These are phyloP conservation scores for Pouteria glomerata DNA, from an alignment of 148 eudicot genomes.

Conservation along the genomic window DNA sequence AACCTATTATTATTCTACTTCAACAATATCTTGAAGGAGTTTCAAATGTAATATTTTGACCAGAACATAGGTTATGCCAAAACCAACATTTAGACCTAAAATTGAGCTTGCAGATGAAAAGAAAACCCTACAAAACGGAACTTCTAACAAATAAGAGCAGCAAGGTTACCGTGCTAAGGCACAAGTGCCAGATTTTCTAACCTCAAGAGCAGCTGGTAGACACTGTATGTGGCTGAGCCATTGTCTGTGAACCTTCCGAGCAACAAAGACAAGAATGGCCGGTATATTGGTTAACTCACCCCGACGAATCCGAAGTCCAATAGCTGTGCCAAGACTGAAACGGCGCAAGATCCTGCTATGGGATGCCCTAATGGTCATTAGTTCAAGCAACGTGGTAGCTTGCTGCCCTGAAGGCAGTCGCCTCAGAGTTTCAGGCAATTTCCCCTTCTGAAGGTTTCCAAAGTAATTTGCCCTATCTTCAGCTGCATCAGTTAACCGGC, in stretches of 20 bases:
- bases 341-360: slow-evolving; percentile 55
- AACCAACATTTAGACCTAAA: neutral
- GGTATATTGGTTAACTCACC: slow-evolving; percentile 57
- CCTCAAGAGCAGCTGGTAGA: slow-evolving; percentile 65
- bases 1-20: neutral
- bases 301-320: slow-evolving; percentile 50
- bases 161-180: neutral
- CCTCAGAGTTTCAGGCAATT: slow-evolving; percentile 51
- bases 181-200: neutral
- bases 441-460: slow-evolving; percentile 63
- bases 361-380: slow-evolving; percentile 67
- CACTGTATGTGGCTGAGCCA: slow-evolving; percentile 51
- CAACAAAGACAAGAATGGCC: slow-evolving; percentile 71
- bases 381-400: slow-evolving; percentile 58
- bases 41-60: neutral
- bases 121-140: neutral
- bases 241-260: slow-evolving; percentile 54
- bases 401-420: slow-evolving; percentile 47
- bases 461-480: slow-evolving; percentile 62
- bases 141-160: neutral
- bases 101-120: neutral
- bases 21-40: neutral
- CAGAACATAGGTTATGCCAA: neutral
- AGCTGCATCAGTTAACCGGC: slow-evolving; percentile 48
- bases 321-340: slow-evolving; percentile 65